Evolutionary conservation across 768 basidiomycete genomes (phyloP), one percentile per base, ranked within the genome.

Genomic region (Phlegmacium glaucopus): DNA sequence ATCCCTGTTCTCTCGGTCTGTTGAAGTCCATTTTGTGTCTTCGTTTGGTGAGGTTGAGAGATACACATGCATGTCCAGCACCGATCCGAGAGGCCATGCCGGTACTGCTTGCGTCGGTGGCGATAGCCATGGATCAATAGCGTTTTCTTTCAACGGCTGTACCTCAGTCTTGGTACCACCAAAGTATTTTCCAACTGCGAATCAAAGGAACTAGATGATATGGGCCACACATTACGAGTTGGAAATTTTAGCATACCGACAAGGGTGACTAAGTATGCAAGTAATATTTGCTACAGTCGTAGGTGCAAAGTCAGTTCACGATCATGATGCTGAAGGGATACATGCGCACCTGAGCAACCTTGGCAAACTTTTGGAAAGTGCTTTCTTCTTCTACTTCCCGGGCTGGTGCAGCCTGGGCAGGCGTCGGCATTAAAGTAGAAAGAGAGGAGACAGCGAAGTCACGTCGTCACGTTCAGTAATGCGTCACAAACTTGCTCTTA

Each of bases 31-130:
- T 45, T 74, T 72, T 29, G 66, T 66, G 54, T 85, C 79, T 6
- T 74, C 78, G 5, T 62, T 70, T 1, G 80, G 82, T 2, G 81
- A 81, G 0, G 85, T 87, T 15, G 90, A 80, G 28, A 93, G 66
- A 59, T 83, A 78, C 4, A 91, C 79, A 49, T 91, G 77, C 78
- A 90, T 83, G 37, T 85, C 77, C 8, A 91, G 63, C 3, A 71
- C 66, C 44, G 80, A 72, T 1, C 77, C 80, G 2, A 86, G 68
- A 9, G 69, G 61, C 88, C 88, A 91, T 34, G 76, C 79, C 4
- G 72, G 77, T 11, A 65, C 49, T 2, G 71, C 81, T 22, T 81
- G 72, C 11, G 65, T 68, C 6, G 87, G 86, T 7, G 82, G 78
- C 11, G 77, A 61, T n/a, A 63, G 49, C 60, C 70, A 69, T 8